Percentiles rank a stretch among this genome's conserved stretches.
Evolutionary conservation across 345 rosid species (phyloP).

Genomic region (Angophora floribunda): DNA sequence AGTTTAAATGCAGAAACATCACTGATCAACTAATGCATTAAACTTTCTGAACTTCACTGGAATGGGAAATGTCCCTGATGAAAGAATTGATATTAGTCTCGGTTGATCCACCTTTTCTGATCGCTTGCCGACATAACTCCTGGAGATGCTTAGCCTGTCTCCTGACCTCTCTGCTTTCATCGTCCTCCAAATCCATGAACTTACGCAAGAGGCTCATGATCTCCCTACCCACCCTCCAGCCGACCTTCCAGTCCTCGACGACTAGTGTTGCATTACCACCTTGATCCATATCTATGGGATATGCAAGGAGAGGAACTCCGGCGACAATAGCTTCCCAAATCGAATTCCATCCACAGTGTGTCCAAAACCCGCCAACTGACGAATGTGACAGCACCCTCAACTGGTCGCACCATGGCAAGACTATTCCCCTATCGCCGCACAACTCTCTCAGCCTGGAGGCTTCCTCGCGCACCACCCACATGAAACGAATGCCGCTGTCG

Average conservation of each 20-base stretch:
- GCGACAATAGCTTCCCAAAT: conserved; percentile 6
- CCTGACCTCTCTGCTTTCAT: conserved; percentile 4
- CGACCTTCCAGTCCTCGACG: conserved; percentile 15
- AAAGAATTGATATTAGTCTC: background rate
- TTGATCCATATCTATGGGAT: conserved; percentile 11
- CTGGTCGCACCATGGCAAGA: conserved; percentile 55
- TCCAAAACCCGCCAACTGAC: conserved; percentile 20
- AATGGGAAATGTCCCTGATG: background rate
- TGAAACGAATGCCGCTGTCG: conserved; percentile 11
- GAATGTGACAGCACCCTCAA: conserved; percentile 11
- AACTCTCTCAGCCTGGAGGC: background rate
- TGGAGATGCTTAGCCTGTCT: background rate
- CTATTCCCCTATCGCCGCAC: conserved; percentile 8
- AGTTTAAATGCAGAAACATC: background rate
- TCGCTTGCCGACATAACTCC: conserved; percentile 3
- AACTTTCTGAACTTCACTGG: background rate
- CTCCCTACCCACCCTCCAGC: conserved; percentile 2
- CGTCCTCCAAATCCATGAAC: conserved; percentile 1
- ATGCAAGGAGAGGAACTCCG: conserved; percentile 15
- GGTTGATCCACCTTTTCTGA: conserved; percentile 38
- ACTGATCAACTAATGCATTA: background rate
- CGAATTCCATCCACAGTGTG: conserved; percentile 27
- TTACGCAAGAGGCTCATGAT: background rate
- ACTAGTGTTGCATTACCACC: background rate
- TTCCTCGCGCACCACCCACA: conserved; percentile 25